A percentile compares a stretch with the other conserved stretches of the same genome.
These are phyloP conservation scores for Fusarium scirpi DNA, from an alignment of 2,329 filamentous ascomycete genomes.

Conservation along the genomic window DNA sequence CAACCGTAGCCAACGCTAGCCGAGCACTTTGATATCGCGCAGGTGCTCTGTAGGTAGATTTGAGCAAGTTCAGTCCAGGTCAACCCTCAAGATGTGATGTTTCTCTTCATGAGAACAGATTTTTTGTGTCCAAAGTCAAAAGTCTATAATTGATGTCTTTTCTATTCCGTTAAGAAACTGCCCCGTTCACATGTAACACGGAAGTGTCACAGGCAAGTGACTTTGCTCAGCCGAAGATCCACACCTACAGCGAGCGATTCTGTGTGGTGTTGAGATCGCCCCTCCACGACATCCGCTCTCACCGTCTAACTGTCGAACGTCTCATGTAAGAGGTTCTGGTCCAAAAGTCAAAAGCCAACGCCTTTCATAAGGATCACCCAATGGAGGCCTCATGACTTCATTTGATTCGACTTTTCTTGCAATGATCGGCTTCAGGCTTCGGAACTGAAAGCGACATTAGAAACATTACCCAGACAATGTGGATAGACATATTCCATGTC, in stretches of 20 bases:
- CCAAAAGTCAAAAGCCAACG: constrained; percentile 5
- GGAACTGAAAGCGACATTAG: neutral
- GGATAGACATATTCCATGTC: neutral
- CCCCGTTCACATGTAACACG: constrained; percentile 28
- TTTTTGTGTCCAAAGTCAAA: neutral
- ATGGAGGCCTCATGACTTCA: neutral
- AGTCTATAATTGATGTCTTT: neutral
- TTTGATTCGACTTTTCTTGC: neutral
- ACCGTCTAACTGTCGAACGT: constrained; percentile 18
- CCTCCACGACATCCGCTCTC: constrained; percentile 22
- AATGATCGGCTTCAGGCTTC: neutral
- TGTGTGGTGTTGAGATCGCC: constrained; percentile 22
- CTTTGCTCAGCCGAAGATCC: constrained; percentile 23
- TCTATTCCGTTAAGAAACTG: neutral
- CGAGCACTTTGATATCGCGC: constrained; percentile 8
- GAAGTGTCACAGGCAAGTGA: constrained; percentile 12
- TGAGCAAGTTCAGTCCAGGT: neutral
- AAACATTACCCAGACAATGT: neutral
- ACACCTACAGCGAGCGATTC: constrained; percentile 20
- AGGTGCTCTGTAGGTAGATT: neutral
- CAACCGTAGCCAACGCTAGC: constrained; percentile 6
- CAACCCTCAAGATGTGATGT: neutral
- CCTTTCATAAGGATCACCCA: neutral
- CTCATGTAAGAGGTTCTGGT: constrained; percentile 20
- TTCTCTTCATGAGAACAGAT: neutral